Percentiles rank a stretch among this genome's conserved stretches.
Conservation (phyloP, 768 basidiomycete genomes). For the Pleurotus ostreatus region DNA sequence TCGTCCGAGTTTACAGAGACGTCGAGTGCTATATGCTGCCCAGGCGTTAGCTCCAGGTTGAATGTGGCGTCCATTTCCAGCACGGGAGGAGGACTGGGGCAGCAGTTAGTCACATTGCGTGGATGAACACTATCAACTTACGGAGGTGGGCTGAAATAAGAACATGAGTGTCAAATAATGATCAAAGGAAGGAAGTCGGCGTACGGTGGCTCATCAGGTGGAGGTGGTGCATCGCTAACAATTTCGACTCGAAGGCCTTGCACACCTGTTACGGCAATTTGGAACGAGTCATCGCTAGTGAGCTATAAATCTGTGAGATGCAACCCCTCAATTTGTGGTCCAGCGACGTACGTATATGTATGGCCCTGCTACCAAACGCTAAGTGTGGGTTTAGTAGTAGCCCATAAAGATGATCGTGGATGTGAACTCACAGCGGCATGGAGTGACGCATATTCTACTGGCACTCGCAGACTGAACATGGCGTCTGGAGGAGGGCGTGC, state of each 20-base stretch:
- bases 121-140: slow-evolving; percentile 22
- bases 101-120: not conserved
- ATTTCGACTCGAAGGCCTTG: slow-evolving; percentile 84
- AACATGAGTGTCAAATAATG: not conserved
- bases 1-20: slow-evolving; percentile 78
- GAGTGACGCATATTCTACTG: slow-evolving; percentile 83
- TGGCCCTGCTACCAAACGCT: slow-evolving; percentile 78
- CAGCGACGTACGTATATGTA: slow-evolving; percentile 69
- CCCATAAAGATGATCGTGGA: slow-evolving; percentile 10
- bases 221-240: slow-evolving; percentile 80
- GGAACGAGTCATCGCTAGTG: slow-evolving; percentile 82
- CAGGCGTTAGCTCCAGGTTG: slow-evolving; percentile 75
- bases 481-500: slow-evolving; percentile 81
- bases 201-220: slow-evolving; percentile 81
- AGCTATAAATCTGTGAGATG: slow-evolving; percentile 39
- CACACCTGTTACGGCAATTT: slow-evolving; percentile 82
- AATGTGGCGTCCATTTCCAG: slow-evolving; percentile 86
- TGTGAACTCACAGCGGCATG: slow-evolving; percentile 67
- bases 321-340: slow-evolving; percentile 2
- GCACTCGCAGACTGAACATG: slow-evolving; percentile 71
- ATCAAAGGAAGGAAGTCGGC: slow-evolving; percentile 23
- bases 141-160: slow-evolving; percentile 39
- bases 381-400: slow-evolving; percentile 13
- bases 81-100: slow-evolving; percentile 58
- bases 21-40: slow-evolving; percentile 77